Evolutionary conservation across 331 rosid species (phyloP), one percentile per base, ranked within the genome.

Genomic region (Cydonia oblonga): DNA sequence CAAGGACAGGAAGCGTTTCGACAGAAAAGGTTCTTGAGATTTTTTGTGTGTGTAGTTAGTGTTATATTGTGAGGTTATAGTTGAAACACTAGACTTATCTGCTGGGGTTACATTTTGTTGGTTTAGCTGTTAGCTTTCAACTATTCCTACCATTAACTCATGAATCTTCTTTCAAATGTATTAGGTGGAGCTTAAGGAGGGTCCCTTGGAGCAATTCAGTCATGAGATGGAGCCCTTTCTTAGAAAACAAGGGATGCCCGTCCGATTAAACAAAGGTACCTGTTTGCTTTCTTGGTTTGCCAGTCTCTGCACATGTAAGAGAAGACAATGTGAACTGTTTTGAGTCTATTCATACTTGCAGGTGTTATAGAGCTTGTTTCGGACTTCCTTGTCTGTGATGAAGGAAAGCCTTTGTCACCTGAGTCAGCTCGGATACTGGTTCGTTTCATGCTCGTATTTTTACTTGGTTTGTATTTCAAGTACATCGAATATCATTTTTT

Each of bases 171-270:
- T 20, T 62, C 29, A 46, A 44, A 24, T 76, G 28, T 62, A 72
- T 54, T 70, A 95, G 98, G 98, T 95, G 69, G 96, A 89, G 81
- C 97, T 95, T 52, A 80, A 87, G 70, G 98, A 95, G 82, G 98
- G 98, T 40, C 96, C 98, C 76, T 70, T 95, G 76, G 98, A 89
- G 74, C 92, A 85, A 73, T 95, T 95, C 79, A 84, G 89, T 5
- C 98, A 95, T 81, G 98, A 95, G 86, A 95, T 95, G 98, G 98
- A 95, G 69, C 98, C 98, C 62, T 85, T 90, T 66, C 88, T 95
- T 19, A 85, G 98, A 35, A 95, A 95, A 85, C 96, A 89, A 76
- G 96, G 98, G 71, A 84, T 95, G 96, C 98, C 98, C 22, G 96
- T 95, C 54, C 96, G 98, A 70, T 85, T 95, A 78, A 95, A 88